Conservation (phyloP, 768 basidiomycete genomes). For the Mycena indigotica region DNA sequence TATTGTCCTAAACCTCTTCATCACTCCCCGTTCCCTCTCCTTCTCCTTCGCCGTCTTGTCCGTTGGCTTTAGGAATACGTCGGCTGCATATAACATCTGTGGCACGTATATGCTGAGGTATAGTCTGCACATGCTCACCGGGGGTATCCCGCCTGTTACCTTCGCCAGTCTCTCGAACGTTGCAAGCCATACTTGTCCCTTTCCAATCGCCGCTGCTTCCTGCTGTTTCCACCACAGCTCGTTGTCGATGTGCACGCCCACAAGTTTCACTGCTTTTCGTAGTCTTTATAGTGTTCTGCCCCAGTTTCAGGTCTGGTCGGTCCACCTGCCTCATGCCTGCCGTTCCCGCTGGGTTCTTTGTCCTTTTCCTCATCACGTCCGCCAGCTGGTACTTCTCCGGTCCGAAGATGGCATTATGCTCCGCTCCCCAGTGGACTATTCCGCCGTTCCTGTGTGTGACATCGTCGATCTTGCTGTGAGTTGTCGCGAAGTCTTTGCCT, state of each 20-base stretch:
- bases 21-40: conserved; percentile 2
- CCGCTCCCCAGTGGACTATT: background rate
- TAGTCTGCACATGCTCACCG: conserved; percentile 11
- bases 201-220: conserved; percentile 17
- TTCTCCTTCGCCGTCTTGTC: background rate
- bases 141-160: conserved; percentile 16
- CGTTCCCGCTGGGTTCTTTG: conserved; percentile 1
- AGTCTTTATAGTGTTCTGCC: conserved; percentile 22
- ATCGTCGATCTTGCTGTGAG: background rate
- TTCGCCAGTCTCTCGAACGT: conserved; percentile 12
- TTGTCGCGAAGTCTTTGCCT: background rate
- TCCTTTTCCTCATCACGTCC: background rate
- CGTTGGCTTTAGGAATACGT: conserved; percentile 16
- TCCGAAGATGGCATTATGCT: background rate
- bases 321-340: conserved; percentile 1
- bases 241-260: conserved; percentile 36
- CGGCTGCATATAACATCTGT: conserved; percentile 29
- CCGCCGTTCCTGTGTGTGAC: background rate
- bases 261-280: conserved; percentile 24
- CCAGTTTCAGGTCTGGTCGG: conserved; percentile 7
- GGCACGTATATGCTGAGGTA: conserved; percentile 23
- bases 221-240: conserved; percentile 31
- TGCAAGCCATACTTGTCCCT: conserved; percentile 22
- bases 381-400: conserved; percentile 23
- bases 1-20: conserved; percentile 2